phyloP scores from a whole-genome alignment of 176 grass and related monocot species.

The Calamus simplicifolius region DNA sequence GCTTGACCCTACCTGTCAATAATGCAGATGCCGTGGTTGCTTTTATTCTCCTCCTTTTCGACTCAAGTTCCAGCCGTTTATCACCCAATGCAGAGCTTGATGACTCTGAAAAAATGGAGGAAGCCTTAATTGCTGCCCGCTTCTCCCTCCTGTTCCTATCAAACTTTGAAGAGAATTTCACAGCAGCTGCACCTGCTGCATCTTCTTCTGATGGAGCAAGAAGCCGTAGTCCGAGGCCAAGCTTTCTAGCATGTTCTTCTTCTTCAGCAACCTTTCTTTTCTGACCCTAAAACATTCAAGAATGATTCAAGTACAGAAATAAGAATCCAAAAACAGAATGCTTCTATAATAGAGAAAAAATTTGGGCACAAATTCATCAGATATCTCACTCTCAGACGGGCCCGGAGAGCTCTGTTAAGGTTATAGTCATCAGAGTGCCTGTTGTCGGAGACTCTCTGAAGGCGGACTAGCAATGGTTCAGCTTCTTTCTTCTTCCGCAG shows the following conservation, averaged over 20 bases:
- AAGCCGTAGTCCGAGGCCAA: constrained; percentile 72
- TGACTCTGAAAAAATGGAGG: constrained; percentile 65
- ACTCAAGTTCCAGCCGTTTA: constrained; percentile 36
- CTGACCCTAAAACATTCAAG: constrained; percentile 60
- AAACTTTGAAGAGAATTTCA: constrained; percentile 72
- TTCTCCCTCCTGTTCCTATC: constrained; percentile 70
- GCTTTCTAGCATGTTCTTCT: constrained; percentile 51
- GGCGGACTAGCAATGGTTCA: constrained; percentile 73
- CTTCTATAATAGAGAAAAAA: constrained; percentile 8
- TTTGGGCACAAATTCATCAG: constrained; percentile 19
- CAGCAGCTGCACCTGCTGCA: constrained; percentile 36
- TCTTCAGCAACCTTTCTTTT: constrained; percentile 79
- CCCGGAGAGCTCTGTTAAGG: constrained; percentile 68
- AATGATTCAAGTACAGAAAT: constrained; percentile 13
- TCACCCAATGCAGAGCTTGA: constrained; percentile 29
- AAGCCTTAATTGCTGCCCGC: constrained; percentile 69
- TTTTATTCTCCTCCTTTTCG: constrained; percentile 72
- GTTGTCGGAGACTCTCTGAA: constrained; percentile 76
- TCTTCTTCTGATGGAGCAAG: constrained; percentile 72
- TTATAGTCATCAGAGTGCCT: constrained; percentile 70
- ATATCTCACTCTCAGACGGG: constrained; percentile 59
- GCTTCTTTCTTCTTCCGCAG: constrained; percentile 88
- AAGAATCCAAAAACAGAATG: constrained; percentile 18
- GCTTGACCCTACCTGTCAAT: constrained; percentile 59
- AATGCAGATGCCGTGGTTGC: constrained; percentile 32